Percentiles rank a stretch among this genome's conserved stretches.
Evolutionary conservation across 2,329 filamentous ascomycete genomes (phyloP).

Genomic region (Cryphonectria japonica): DNA sequence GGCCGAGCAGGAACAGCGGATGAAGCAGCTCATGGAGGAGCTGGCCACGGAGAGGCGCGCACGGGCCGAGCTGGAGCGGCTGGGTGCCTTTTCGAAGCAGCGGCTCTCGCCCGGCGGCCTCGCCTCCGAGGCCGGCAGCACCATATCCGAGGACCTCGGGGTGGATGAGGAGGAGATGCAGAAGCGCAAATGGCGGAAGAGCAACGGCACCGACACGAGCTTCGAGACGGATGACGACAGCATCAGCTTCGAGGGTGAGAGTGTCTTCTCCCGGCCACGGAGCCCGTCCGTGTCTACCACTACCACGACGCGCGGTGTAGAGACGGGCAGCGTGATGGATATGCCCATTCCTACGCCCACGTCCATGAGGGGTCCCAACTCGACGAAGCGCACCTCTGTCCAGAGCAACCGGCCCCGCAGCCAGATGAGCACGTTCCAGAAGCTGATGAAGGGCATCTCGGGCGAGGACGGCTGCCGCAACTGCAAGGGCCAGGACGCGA

Average conservation of each 20-base stretch:
- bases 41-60: slow-evolving; percentile 54
- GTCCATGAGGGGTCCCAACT: slow-evolving; percentile 19
- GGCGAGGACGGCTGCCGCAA: slow-evolving; percentile 54
- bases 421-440: slow-evolving; percentile 52
- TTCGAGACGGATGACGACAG: slow-evolving; percentile 58
- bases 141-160: slow-evolving; percentile 56
- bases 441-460: slow-evolving; percentile 51
- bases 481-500: slow-evolving; percentile 61
- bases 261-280: slow-evolving; percentile 64
- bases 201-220: slow-evolving; percentile 45
- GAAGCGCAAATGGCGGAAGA: slow-evolving; percentile 38
- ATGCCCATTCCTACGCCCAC: slow-evolving; percentile 24
- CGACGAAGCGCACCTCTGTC: slow-evolving; percentile 19
- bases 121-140: slow-evolving; percentile 42
- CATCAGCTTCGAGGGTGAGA: slow-evolving; percentile 45
- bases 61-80: slow-evolving; percentile 44
- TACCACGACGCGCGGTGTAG: slow-evolving; percentile 42
- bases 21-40: slow-evolving; percentile 49
- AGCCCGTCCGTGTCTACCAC: slow-evolving; percentile 52
- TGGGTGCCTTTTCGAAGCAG: slow-evolving; percentile 21
- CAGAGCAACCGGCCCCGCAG: slow-evolving; percentile 28
- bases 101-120: slow-evolving; percentile 31
- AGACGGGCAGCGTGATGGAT: slow-evolving; percentile 30
- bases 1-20: slow-evolving; percentile 56
- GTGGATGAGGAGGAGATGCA: slow-evolving; percentile 55